Conservation (phyloP, 805 yeast species). For the Candida ortonii region DNA sequence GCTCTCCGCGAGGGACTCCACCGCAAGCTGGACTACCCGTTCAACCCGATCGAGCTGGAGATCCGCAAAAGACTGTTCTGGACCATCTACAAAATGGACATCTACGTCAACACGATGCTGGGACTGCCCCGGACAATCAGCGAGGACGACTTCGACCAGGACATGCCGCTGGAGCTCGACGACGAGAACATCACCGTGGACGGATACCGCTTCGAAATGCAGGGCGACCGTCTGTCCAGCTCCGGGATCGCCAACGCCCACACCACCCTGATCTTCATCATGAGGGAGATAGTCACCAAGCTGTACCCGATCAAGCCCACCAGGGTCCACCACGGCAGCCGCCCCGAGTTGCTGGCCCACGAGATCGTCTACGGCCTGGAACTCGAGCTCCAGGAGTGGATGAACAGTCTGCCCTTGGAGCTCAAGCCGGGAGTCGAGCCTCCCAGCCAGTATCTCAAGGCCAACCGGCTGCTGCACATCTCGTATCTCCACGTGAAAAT, state of each 20-base stretch:
- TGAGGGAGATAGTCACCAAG: slow-evolving; percentile 67
- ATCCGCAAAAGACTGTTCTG: slow-evolving; percentile 82
- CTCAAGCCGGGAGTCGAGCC: slow-evolving; percentile 71
- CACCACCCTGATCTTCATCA: slow-evolving; percentile 66
- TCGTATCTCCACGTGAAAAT: slow-evolving; percentile 76
- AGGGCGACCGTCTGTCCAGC: slow-evolving; percentile 58
- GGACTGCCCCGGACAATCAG: slow-evolving; percentile 79
- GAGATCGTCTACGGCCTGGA: slow-evolving; percentile 60
- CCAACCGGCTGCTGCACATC: slow-evolving; percentile 69
- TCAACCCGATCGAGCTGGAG: slow-evolving; percentile 78
- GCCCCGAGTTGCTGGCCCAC: slow-evolving; percentile 34
- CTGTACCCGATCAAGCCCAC: slow-evolving; percentile 68
- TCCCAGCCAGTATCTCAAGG: slow-evolving; percentile 61
- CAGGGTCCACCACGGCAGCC: slow-evolving; percentile 25
- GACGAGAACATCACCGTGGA: slow-evolving; percentile 78
- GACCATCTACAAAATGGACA: slow-evolving; percentile 88
- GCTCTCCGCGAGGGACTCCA: slow-evolving; percentile 83
- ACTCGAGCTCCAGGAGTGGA: slow-evolving; percentile 67
- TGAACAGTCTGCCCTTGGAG: slow-evolving; percentile 64
- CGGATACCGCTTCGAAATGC: slow-evolving; percentile 43
- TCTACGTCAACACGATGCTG: slow-evolving; percentile 80
- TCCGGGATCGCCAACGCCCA: slow-evolving; percentile 84
- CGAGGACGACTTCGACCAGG: slow-evolving; percentile 84
- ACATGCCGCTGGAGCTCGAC: slow-evolving; percentile 77
- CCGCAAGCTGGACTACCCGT: slow-evolving; percentile 59